Evolutionary conservation across 225 moss, liverwort and hornwort genomes (phyloP), one percentile per base, ranked within the genome.

Genomic region (Takakia lepidozioides): DNA sequence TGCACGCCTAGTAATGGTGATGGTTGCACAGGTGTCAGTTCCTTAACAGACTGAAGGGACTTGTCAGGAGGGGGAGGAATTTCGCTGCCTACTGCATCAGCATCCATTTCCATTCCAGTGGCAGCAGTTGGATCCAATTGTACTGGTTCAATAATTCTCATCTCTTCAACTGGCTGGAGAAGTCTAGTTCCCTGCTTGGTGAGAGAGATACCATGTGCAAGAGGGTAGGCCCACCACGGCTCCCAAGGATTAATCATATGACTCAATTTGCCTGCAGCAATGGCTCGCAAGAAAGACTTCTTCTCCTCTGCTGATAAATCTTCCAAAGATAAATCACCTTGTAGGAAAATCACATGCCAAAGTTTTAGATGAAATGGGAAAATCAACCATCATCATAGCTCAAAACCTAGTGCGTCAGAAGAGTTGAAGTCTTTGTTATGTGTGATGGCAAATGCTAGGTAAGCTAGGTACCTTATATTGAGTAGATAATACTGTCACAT

Each of bases 221-320:
- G 70, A 17, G 91, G 82, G 61, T 87, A 80, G 38, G 71, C 60
- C 95, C 95, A 98, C 95, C 95, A 98, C 25, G 95, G 95, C 52
- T 76, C 82, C 95, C 95, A 98, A 11, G 91, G 91, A 54, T 80
- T 67, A 60, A 98, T 83, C 41, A 87, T 45, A 46, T 78, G 91
- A 61, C 78, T 91, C 38, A 87, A 70, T 61, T 76, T 69, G 49
- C 95, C 95, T 8, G 82, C 75, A 55, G 83, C 85, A 10, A 85
- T 64, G 51, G 84, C 84, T 60, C 85, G 77, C 55, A 85, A 64
- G 52, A 98, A 98, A 11, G 65, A 64, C 27, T 69, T 91, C 56
- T 72, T 85, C 52, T 91, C 95, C 42, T 75, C 49, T 10, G 58
- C 54, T 57, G 85, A 62, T 16, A 98, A 54, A 56, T 75, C 73